Conservation (phyloP, 805 yeast genomes). For the Starmerella stellata region DNA sequence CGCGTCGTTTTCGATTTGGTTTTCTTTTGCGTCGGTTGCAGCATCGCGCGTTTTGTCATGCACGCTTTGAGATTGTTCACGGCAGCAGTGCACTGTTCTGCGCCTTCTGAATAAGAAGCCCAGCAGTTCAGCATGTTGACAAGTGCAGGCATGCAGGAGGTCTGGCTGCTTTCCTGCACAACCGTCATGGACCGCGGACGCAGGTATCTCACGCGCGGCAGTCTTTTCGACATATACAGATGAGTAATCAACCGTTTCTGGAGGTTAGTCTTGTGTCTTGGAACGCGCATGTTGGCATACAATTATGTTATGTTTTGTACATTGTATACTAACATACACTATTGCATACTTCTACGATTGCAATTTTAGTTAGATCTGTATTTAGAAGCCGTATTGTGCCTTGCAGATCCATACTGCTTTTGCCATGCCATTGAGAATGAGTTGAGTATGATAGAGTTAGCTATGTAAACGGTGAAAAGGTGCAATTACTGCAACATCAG, state of each 20-base stretch:
- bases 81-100: slow-evolving; percentile 42
- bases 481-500: too few species aligned
- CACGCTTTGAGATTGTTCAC: slow-evolving; percentile 47
- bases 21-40: neutral
- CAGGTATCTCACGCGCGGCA: slow-evolving; percentile 14
- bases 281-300: too few species aligned
- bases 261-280: neutral
- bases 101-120: slow-evolving; percentile 87
- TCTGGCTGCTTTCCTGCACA: slow-evolving; percentile 9
- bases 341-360: too few species aligned
- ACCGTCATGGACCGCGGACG: slow-evolving; percentile 11
- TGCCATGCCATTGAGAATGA: too few species aligned
- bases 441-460: too few species aligned
- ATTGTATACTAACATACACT: too few species aligned
- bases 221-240: slow-evolving; percentile 10
- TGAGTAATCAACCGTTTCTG: neutral
- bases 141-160: slow-evolving; percentile 62
- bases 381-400: too few species aligned
- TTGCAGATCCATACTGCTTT: too few species aligned
- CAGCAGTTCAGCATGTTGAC: slow-evolving; percentile 78
- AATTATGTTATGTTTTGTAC: too few species aligned
- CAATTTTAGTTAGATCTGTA: too few species aligned
- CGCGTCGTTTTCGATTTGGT: slow-evolving; percentile 15
- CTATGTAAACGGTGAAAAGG: too few species aligned
- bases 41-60: slow-evolving; percentile 29